These are phyloP conservation scores for Prosopis cineraria DNA, from an alignment of 306 rosid genomes.

Conservation along the genomic window DNA sequence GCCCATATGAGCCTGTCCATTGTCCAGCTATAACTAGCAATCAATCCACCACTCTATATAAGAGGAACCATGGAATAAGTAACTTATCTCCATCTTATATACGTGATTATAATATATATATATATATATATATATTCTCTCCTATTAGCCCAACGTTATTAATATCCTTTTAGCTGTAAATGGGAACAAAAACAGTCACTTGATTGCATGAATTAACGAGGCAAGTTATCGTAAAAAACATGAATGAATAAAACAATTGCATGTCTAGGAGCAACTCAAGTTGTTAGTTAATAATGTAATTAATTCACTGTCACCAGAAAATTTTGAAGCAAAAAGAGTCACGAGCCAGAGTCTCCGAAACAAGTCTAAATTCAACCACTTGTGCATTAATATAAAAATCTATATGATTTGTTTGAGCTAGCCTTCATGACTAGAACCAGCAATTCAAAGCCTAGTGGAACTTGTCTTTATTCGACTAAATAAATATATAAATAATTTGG, in stretches of 20 bases:
- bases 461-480: background rate
- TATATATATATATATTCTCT: too few species aligned
- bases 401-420: background rate
- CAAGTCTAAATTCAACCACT: slow-evolving; percentile 16
- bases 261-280: background rate
- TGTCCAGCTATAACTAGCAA: too few species aligned
- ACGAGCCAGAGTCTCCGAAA: background rate
- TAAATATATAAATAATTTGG: background rate
- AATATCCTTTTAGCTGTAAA: too few species aligned
- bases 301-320: background rate
- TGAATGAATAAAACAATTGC: background rate
- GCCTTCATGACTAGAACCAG: slow-evolving; percentile 16
- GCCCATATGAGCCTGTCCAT: too few species aligned
- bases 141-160: too few species aligned
- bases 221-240: background rate
- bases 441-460: background rate
- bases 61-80: background rate
- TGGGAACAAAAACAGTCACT: background rate
- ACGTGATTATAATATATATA: too few species aligned
- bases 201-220: background rate
- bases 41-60: background rate
- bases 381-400: background rate
- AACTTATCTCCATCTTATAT: background rate
- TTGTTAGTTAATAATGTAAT: background rate
- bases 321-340: background rate